These are phyloP conservation scores for Psidium guajava DNA, from an alignment of 345 rosid species.

Conservation along the genomic window DNA sequence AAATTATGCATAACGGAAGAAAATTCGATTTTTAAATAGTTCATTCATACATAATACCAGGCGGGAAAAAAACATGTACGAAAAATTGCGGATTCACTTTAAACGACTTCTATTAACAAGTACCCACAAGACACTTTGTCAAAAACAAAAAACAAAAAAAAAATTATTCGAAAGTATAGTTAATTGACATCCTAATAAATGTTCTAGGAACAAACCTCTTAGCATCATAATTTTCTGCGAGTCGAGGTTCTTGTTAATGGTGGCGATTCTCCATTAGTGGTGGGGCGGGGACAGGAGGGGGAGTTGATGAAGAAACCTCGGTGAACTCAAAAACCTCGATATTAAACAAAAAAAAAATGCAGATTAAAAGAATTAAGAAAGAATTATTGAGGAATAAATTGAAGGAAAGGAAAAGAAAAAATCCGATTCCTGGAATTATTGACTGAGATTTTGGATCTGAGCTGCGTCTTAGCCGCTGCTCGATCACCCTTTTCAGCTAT, in stretches of 20 bases:
- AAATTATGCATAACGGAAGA: background rate
- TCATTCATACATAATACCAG: background rate
- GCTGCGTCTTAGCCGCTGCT: background rate
- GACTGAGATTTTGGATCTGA: constrained; percentile 24
- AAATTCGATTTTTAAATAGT: background rate
- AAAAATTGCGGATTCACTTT: background rate
- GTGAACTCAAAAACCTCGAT: background rate
- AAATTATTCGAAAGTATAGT: background rate
- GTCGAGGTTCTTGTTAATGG: background rate
- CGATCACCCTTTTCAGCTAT: background rate
- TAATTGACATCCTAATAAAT: background rate
- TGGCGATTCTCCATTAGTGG: background rate
- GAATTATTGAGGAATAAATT: background rate
- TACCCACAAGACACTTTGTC: background rate
- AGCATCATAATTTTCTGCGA: background rate
- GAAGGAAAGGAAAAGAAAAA: background rate
- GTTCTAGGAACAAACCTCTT: background rate
- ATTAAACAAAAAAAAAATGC: background rate
- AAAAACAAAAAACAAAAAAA: background rate
- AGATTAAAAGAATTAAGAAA: background rate
- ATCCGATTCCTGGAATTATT: background rate
- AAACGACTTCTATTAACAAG: background rate
- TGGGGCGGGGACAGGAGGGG: too few relatives aligned
- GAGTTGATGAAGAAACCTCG: background rate
- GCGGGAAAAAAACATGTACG: background rate